Evolutionary conservation across 768 basidiomycete genomes (phyloP), one percentile per base, ranked within the genome.

Genomic region (Inosperma sp.): DNA sequence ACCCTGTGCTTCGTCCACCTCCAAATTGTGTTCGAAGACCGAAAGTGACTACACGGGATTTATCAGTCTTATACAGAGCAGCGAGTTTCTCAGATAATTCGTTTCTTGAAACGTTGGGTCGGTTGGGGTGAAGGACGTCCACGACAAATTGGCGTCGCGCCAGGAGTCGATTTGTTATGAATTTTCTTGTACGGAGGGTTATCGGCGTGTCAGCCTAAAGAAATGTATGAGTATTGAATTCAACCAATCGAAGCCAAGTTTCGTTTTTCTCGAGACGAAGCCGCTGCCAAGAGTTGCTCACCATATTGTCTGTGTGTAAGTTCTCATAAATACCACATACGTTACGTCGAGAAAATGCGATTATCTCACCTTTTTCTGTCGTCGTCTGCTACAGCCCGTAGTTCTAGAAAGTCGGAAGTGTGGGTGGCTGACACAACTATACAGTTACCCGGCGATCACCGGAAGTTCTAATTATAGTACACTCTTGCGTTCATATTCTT

Each of bases 121-220:
- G 89, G 49, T 82, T 86, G n/a, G 95, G 95, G 75, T 99, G 96
- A 60, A 96, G 83, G 60, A 95, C 81, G 61, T 94, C 93, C 59
- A 97, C 80, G 61, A 97, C 80, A 66, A 98, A 94, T 79, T 98
- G 96, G 65, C 91, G 89, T 62, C 96, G 89, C 61, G 89, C 84
- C 44, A 99, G 78, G 58, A 99, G 88, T 54, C 93, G 92, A 82
- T 99, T 99, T 68, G 94, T 96, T 73, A 97, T 89, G 79, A 98
- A 98, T 80, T 99, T 97, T 72, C 94, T 89, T 49, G 96, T 96
- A 64, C 96, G 91, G 68, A 99, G 80, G 59, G 96, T 99, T 61
- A 99, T 80, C 53, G 94, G 85, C 69, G 90, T 76, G 69, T 88
- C 88, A 74, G 87, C 80, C 88, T 90, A 17, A 43, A 31, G 16